These are phyloP conservation scores for Gossypium laxum DNA, from an alignment of 441 rosid genomes.

Conservation along the genomic window DNA sequence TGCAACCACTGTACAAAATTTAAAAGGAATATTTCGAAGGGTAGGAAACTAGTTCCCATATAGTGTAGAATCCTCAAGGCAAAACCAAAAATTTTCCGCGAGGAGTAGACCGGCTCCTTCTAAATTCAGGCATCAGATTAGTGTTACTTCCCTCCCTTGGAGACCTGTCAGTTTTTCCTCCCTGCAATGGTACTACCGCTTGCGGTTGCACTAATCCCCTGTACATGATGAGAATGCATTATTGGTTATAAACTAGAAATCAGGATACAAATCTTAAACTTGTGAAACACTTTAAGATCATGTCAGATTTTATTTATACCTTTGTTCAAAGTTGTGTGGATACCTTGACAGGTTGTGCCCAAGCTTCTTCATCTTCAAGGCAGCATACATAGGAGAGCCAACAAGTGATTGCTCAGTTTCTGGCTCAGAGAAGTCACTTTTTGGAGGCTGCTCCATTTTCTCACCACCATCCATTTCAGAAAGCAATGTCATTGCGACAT, in stretches of 20 bases:
- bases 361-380: slow-evolving; percentile 38
- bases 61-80: slow-evolving; percentile 32
- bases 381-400: slow-evolving; percentile 31
- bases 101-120: slow-evolving; percentile 73
- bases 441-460: slow-evolving; percentile 35
- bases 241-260: slow-evolving; percentile 8
- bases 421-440: slow-evolving; percentile 61
- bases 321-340: slow-evolving; percentile 49
- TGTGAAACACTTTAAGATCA: background rate
- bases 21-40: slow-evolving; percentile 5
- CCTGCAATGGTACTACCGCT: slow-evolving; percentile 29
- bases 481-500: slow-evolving; percentile 34
- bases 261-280: background rate
- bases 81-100: slow-evolving; percentile 55
- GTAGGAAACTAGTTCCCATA: slow-evolving; percentile 9
- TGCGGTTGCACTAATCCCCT: slow-evolving; percentile 35
- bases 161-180: slow-evolving; percentile 41
- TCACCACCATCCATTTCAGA: slow-evolving; percentile 36
- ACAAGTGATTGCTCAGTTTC: slow-evolving; percentile 45
- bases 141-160: slow-evolving; percentile 40
- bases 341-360: slow-evolving; percentile 42
- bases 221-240: slow-evolving; percentile 9
- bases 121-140: slow-evolving; percentile 45
- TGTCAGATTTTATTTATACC: slow-evolving; percentile 26
- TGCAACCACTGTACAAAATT: slow-evolving; percentile 30